Evolutionary conservation across 169 alveolate species (phyloP), one percentile per base, ranked within the genome.

Genomic region (Plasmodium knowlesi): DNA sequence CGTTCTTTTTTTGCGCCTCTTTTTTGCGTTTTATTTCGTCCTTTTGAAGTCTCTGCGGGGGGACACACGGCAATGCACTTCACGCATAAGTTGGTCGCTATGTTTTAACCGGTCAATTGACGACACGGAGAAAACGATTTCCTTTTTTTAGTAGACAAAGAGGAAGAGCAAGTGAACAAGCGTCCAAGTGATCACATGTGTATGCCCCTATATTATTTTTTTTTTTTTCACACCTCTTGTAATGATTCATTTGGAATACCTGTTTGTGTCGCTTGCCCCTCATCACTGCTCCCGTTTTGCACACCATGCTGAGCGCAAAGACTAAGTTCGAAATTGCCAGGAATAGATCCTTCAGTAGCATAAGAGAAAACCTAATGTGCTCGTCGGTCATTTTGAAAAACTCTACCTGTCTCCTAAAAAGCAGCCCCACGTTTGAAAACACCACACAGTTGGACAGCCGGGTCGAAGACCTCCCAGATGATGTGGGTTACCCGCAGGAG

Each of bases 281-380:
- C 5, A 3, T 46, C 5, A 46, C 19, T 46, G 54, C 54, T 8
- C 54, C 54, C 54, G n/a, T 3, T 6, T 43, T 3, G 54, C 54
- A 9, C 76, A 67, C 76, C 76, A 86, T 86, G 93, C 16, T 54
- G 41, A 76, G 82, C 28, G 86, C 79, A 76, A 86, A 74, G 39
- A 86, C 25, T 4, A 74, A 86, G 43, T 86, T 86, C 67, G 93
- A 86, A 86, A 34, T 86, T n/a, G 61, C 93, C 5, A 86, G 93
- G 71, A 86, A 86, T 50, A 46, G 81, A 25, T 86, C 86, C 9
- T 50, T 73, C 70, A 86, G 30, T 19, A 86, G 81, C 41, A 86
- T 86, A 74, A 86, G 61, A 34, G 93, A 86, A 41, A 86, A 86
- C 28, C 70, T 86, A 14, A n/a, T 28, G 71, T 74, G 43, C 22